phyloP scores from a whole-genome alignment of 1,284 basidiomycete genomes.

The Neolentinus lepideus region DNA sequence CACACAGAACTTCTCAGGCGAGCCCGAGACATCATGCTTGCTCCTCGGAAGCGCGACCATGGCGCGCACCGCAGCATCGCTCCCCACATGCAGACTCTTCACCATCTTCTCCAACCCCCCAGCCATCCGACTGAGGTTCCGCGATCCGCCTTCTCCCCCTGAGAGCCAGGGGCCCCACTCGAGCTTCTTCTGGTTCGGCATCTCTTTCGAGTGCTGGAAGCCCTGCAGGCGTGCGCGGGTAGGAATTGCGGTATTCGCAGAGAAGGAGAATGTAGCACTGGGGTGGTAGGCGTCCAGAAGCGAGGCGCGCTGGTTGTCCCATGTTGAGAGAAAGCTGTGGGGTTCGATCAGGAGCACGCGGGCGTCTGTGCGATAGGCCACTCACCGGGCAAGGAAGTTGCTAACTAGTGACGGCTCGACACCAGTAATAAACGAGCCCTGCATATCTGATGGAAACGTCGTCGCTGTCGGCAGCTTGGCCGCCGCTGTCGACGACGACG shows the following conservation, averaged over 20 bases:
- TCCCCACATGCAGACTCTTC: conserved; percentile 68
- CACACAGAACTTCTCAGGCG: conserved; percentile 79
- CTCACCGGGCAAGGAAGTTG: conserved; percentile 73
- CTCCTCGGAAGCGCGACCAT: conserved; percentile 69
- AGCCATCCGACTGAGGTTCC: conserved; percentile 70
- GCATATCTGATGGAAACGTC: conserved; percentile 70
- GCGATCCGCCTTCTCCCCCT: conserved; percentile 48
- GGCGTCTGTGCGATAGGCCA: conserved; percentile 5
- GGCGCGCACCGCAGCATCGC: conserved; percentile 57
- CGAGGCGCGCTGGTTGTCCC: conserved; percentile 69
- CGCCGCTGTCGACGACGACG: conserved; percentile 28
- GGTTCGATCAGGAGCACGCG: conserved; percentile 10
- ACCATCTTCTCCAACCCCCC: conserved; percentile 58
- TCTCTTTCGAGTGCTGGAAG: conserved; percentile 46
- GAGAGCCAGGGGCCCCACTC: conserved; percentile 69
- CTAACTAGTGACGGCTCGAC: conserved; percentile 63
- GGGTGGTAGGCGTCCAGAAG: conserved; percentile 77
- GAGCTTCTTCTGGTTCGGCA: conserved; percentile 79
- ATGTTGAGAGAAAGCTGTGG: conserved; percentile 75
- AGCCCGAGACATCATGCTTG: conserved; percentile 68
- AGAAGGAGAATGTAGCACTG: conserved; percentile 83
- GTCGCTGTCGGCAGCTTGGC: conserved; percentile 38
- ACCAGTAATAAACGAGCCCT: conserved; percentile 68
- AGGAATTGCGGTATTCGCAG: conserved; percentile 77
- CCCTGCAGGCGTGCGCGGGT: conserved; percentile 63